Percentiles rank a stretch among this genome's conserved stretches.
These are phyloP conservation scores for Ensete ventricosum DNA, from an alignment of 176 grass and related monocot species.

Conservation along the genomic window DNA sequence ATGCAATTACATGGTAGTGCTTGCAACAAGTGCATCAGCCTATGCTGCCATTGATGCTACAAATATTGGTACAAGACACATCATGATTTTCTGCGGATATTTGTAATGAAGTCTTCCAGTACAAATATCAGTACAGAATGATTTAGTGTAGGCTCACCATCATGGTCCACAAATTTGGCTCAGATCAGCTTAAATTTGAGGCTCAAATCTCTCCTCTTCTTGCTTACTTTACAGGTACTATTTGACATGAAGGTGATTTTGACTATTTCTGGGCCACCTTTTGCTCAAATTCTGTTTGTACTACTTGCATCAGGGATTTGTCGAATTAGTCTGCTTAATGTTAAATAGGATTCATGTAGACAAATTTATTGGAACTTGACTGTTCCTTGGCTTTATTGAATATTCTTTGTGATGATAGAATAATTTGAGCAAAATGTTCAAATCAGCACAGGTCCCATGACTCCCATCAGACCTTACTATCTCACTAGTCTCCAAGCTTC, in stretches of 20 bases:
- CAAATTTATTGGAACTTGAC: too few relatives aligned
- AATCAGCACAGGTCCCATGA: neutral
- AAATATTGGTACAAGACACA: neutral
- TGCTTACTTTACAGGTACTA: neutral
- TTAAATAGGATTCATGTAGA: neutral
- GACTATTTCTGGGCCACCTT: neutral
- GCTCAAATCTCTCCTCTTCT: neutral
- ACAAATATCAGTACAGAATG: too few relatives aligned
- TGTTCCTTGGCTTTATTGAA: neutral
- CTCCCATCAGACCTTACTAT: neutral
- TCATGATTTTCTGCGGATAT: neutral
- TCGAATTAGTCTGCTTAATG: neutral
- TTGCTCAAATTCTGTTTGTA: neutral
- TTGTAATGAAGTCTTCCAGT: too few relatives aligned
- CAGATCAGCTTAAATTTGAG: too few relatives aligned
- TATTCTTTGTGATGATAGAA: neutral
- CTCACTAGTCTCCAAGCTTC: neutral
- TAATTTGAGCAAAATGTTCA: neutral
- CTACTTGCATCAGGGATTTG: neutral
- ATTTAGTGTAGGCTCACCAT: too few relatives aligned
- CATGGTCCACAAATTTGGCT: too few relatives aligned
- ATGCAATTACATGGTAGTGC: neutral
- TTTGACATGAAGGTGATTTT: neutral
- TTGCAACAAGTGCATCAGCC: neutral
- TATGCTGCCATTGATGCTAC: neutral